These are phyloP conservation scores for Globomyces pollinis-pini DNA, from an alignment of 192 early-diverging fungal genomes.

Conservation along the genomic window DNA sequence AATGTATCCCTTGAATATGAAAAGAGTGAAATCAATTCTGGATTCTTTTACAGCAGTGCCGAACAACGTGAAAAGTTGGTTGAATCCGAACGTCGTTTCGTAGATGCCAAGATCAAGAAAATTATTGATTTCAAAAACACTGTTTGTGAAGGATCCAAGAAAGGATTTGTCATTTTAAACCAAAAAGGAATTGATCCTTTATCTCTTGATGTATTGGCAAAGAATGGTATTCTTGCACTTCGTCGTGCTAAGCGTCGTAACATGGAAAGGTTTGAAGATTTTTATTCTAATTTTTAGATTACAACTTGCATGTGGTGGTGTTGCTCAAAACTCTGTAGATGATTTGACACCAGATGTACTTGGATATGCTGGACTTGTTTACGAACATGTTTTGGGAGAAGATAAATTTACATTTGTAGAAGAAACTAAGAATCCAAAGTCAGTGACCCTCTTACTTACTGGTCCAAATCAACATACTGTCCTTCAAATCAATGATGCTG, in stretches of 20 bases:
- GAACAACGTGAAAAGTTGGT: conserved; percentile 98
- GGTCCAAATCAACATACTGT: conserved; percentile 93
- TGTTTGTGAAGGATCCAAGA: conserved; percentile 81
- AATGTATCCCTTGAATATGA: conserved; percentile 99
- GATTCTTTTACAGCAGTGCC: conserved; percentile 96
- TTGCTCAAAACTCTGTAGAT: conserved; percentile 96
- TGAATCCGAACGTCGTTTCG: conserved; percentile 92
- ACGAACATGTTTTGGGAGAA: conserved; percentile 96
- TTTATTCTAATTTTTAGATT: conserved; percentile 34
- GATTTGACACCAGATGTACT: conserved; percentile 78
- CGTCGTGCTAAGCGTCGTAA: conserved; percentile 97
- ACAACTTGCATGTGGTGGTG: conserved; percentile 89
- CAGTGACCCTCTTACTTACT: conserved; percentile 91
- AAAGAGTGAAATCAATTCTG: conserved; percentile 98
- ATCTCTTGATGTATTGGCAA: conserved; percentile 91
- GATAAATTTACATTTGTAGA: conserved; percentile 99
- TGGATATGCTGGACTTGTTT: conserved; percentile 85
- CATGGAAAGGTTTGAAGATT: conserved; percentile 76
- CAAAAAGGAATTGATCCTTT: conserved; percentile 99
- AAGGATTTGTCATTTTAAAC: conserved; percentile 94
- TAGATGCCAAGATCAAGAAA: conserved; percentile 89
- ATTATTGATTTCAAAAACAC: conserved; percentile 94
- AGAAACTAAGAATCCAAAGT: conserved; percentile 82
- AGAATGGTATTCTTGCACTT: conserved; percentile 89
- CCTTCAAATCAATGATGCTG: conserved; percentile 92